These are phyloP conservation scores for Eucalyptus polyanthemos DNA, from an alignment of 345 rosid species.

Conservation along the genomic window DNA sequence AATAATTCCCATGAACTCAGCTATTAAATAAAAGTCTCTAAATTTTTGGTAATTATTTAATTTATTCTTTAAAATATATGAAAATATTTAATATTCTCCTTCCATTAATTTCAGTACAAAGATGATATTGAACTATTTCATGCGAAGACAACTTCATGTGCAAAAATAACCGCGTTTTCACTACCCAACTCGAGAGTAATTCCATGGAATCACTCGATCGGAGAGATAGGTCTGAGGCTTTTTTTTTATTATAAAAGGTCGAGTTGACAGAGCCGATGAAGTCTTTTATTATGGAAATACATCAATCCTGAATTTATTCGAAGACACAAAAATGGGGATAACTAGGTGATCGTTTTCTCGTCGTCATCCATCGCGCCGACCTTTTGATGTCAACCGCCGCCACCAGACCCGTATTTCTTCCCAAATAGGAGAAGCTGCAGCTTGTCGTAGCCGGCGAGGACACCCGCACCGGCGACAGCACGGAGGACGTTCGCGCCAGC, in stretches of 20 bases:
- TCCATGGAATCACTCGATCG: not conserved
- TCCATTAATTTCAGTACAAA: too few species aligned
- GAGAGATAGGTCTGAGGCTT: not conserved
- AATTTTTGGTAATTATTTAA: too few species aligned
- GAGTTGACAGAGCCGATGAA: not conserved
- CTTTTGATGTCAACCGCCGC: slow-evolving; percentile 5
- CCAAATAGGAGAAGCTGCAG: slow-evolving; percentile 70
- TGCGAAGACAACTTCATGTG: not conserved
- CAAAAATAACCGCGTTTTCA: fast-evolving
- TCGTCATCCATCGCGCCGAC: not conserved
- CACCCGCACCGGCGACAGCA: slow-evolving; percentile 95
- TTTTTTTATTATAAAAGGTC: not conserved
- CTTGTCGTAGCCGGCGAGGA: slow-evolving; percentile 80
- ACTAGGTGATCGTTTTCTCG: not conserved
- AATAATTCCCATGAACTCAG: not conserved
- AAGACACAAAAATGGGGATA: not conserved
- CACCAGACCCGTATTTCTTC: slow-evolving; percentile 76
- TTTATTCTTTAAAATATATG: fast-evolving
- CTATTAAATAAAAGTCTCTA: too few species aligned
- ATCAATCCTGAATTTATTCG: not conserved
- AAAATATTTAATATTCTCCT: too few species aligned
- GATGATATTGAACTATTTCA: not conserved
- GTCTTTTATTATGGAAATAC: not conserved
- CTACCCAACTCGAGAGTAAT: too few species aligned
- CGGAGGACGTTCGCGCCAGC: slow-evolving; percentile 90